phyloP scores from a whole-genome alignment of 2,329 filamentous ascomycete genomes.

The Colletotrichum karsti region DNA sequence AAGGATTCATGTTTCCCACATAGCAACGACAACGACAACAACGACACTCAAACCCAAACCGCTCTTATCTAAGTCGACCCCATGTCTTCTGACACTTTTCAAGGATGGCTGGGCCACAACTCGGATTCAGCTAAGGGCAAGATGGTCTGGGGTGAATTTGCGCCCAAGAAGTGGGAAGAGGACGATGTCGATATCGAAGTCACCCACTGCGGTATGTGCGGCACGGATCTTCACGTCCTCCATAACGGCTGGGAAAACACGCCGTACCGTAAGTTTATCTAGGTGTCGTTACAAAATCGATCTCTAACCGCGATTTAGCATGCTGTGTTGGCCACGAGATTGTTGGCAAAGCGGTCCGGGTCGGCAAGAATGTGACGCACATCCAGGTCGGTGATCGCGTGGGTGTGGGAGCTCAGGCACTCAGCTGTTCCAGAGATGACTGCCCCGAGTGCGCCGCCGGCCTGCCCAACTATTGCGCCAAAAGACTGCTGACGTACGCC shows the following conservation, averaged over 20 bases:
- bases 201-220: constrained; percentile 73
- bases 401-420: constrained; percentile 68
- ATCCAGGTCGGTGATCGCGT: constrained; percentile 71
- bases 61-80: no score
- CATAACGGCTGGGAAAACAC: constrained; percentile 60
- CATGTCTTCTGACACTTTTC: no score
- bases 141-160: constrained; percentile 63
- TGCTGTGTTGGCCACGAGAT: constrained; percentile 73
- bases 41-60: no score
- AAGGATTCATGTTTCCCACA: no score
- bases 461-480: constrained; percentile 50
- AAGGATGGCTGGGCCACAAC: constrained; percentile 59
- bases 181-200: constrained; percentile 72
- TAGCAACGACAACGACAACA: no score
- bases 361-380: constrained; percentile 55
- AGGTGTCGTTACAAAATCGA: no score
- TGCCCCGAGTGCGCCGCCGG: constrained; percentile 52
- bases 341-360: constrained; percentile 64
- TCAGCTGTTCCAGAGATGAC: constrained; percentile 57
- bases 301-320: constrained; percentile 36
- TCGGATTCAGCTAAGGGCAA: constrained; percentile 54
- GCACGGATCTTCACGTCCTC: constrained; percentile 67
- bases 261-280: constrained; percentile 43
- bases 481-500: constrained; percentile 64
- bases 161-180: constrained; percentile 73